Conservation (phyloP, 1,284 basidiomycete species). For the Ganoderma resinaceum region DNA sequence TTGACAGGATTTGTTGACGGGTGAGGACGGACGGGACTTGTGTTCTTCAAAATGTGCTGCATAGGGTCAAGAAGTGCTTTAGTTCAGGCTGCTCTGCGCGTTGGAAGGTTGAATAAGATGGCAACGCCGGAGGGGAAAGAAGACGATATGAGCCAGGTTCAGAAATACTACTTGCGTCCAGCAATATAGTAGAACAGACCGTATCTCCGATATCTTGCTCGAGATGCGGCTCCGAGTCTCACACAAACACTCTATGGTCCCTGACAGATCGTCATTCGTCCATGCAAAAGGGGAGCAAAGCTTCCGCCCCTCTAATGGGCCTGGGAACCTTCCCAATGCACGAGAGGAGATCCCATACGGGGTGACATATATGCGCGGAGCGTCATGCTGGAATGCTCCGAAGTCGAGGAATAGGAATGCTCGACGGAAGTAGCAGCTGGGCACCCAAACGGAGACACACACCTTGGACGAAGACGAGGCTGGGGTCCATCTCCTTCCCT, state of each 20-base stretch:
- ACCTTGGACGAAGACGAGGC: conserved; percentile 78
- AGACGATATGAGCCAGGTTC: not conserved
- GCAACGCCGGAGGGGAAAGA: not conserved
- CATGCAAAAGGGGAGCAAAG: not conserved
- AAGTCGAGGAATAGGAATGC: not conserved
- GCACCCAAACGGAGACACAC: conserved; percentile 29
- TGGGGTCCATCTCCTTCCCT: conserved; percentile 64
- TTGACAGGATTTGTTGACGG: conserved; percentile 13
- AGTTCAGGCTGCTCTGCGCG: not conserved
- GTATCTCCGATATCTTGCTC: not conserved
- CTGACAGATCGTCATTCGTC: not conserved
- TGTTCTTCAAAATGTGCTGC: conserved; percentile 33
- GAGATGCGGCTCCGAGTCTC: not conserved
- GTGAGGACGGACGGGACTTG: conserved; percentile 26
- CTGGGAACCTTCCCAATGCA: conserved; percentile 18
- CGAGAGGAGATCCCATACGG: not conserved
- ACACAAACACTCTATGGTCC: not conserved
- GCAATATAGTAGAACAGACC: not conserved
- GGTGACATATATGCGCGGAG: not conserved
- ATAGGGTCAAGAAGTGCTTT: not conserved
- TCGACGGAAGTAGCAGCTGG: not conserved
- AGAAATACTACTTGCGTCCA: not conserved
- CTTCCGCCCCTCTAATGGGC: not conserved
- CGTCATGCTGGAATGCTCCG: not conserved
- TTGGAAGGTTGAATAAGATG: not conserved